phyloP scores from a whole-genome alignment of 2,329 filamentous ascomycete genomes.

The Stagonosporopsis rhizophila region DNA sequence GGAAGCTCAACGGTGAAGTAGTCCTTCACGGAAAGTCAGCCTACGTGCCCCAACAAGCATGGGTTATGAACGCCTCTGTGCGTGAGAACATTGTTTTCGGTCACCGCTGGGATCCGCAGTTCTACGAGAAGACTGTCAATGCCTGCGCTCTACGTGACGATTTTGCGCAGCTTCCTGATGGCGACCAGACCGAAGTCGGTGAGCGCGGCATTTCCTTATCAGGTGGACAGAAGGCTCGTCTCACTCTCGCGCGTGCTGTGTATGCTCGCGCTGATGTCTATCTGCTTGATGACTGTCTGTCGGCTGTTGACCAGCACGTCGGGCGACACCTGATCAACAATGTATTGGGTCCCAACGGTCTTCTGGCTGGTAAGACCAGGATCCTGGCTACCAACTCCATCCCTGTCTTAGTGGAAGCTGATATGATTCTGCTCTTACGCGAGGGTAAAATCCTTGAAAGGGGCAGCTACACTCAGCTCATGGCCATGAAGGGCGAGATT shows the following conservation, averaged over 20 bases:
- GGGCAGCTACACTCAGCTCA: conserved; percentile 87
- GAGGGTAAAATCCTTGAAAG: conserved; percentile 85
- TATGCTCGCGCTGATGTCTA: conserved; percentile 98
- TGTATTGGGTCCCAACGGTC: conserved; percentile 83
- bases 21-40: conserved; percentile 82
- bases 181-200: conserved; percentile 94
- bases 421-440: conserved; percentile 84
- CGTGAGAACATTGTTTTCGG: conserved; percentile 98
- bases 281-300: conserved; percentile 90
- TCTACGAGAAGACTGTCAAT: conserved; percentile 91
- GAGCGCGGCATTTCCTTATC: conserved; percentile 96
- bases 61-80: conserved; percentile 98
- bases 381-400: conserved; percentile 96
- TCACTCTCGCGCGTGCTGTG: conserved; percentile 90
- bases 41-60: conserved; percentile 90
- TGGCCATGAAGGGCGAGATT: conserved; percentile 93
- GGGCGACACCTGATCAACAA: conserved; percentile 94
- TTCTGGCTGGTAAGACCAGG: conserved; percentile 85
- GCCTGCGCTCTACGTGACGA: conserved; percentile 92
- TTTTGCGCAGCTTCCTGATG: conserved; percentile 90
- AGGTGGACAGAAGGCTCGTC: conserved; percentile 92
- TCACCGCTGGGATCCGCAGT: conserved; percentile 88
- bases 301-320: conserved; percentile 97
- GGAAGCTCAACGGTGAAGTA: conserved; percentile 85
- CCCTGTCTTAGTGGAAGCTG: conserved; percentile 84